These are phyloP conservation scores for Botrytis fabae DNA, from an alignment of 2,329 filamentous ascomycete genomes.

Conservation along the genomic window DNA sequence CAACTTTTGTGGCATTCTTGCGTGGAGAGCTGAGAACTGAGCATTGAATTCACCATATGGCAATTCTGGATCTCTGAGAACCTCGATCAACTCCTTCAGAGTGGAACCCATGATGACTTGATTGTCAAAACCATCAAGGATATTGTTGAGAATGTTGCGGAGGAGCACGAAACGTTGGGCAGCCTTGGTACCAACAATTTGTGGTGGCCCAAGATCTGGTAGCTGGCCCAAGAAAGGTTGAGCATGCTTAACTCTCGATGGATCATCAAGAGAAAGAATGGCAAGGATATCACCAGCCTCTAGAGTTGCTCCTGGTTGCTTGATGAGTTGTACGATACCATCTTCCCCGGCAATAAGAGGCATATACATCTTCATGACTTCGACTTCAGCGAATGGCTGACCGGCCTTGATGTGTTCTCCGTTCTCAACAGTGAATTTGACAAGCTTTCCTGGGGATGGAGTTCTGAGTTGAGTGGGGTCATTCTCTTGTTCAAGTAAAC, in stretches of 20 bases:
- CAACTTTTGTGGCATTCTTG: constrained; percentile 93
- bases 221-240: constrained; percentile 91
- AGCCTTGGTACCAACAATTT: constrained; percentile 87
- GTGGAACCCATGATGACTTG: constrained; percentile 91
- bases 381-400: constrained; percentile 92
- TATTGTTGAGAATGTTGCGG: constrained; percentile 77
- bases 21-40: constrained; percentile 94
- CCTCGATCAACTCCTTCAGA: constrained; percentile 84
- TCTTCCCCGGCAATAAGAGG: constrained; percentile 92
- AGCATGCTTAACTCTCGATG: constrained; percentile 93
- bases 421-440: constrained; percentile 96
- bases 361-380: constrained; percentile 99
- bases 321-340: constrained; percentile 95
- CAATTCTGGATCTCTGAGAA: constrained; percentile 84
- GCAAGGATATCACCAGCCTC: constrained; percentile 98
- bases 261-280: constrained; percentile 92
- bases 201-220: constrained; percentile 80
- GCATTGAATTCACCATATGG: constrained; percentile 97
- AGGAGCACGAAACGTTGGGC: constrained; percentile 82
- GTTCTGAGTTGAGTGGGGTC: constrained; percentile 96
- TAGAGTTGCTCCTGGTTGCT: constrained; percentile 96
- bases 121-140: constrained; percentile 93
- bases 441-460: constrained; percentile 93
- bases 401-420: constrained; percentile 90
- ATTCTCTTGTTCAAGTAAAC: constrained; percentile 96